Percentiles rank a stretch among this genome's conserved stretches.
Conservation (phyloP, 1,139 yeast species). For the Taphrina sp. region DNA sequence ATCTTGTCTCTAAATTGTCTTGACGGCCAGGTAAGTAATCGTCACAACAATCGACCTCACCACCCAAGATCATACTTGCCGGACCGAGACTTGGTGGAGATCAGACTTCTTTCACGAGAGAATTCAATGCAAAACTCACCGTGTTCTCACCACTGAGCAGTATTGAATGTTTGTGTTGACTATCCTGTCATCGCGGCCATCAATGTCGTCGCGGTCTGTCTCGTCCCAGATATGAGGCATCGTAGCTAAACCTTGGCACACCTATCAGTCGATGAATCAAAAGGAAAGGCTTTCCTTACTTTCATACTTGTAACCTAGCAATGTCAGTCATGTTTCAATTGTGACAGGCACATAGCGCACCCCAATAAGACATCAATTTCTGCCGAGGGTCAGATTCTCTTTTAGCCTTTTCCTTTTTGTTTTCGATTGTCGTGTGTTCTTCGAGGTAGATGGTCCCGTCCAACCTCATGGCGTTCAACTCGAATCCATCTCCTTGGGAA, state of each 20-base stretch:
- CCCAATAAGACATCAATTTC: slow-evolving; percentile 39
- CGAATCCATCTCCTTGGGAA: slow-evolving; percentile 56
- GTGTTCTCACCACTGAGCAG: slow-evolving; percentile 69
- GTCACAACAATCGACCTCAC: slow-evolving; percentile 87
- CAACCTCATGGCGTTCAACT: slow-evolving; percentile 58
- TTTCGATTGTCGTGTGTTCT: slow-evolving; percentile 36
- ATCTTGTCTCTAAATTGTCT: slow-evolving; percentile 23
- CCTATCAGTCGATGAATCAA: slow-evolving; percentile 61
- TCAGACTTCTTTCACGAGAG: too few species aligned
- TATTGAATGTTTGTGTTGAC: slow-evolving; percentile 76
- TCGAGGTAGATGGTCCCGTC: slow-evolving; percentile 43
- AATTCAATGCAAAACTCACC: slow-evolving; percentile 55
- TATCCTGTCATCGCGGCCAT: slow-evolving; percentile 53
- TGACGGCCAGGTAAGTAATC: slow-evolving; percentile 63
- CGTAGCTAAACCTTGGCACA: slow-evolving; percentile 63
- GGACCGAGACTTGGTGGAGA: slow-evolving; percentile 49
- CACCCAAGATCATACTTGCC: slow-evolving; percentile 68
- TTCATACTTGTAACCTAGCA: slow-evolving; percentile 27
- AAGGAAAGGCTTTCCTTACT: slow-evolving; percentile 52
- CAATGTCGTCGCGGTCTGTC: slow-evolving; percentile 63
- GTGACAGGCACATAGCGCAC: slow-evolving; percentile 46
- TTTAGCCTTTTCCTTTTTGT: slow-evolving; percentile 7
- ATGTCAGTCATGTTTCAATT: slow-evolving; percentile 42
- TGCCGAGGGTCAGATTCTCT: slow-evolving; percentile 22
- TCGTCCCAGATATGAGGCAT: slow-evolving; percentile 73